Evolutionary conservation across 108 stramenopile genomes (phyloP).

Genomic region (Licmophora abbreviata): DNA sequence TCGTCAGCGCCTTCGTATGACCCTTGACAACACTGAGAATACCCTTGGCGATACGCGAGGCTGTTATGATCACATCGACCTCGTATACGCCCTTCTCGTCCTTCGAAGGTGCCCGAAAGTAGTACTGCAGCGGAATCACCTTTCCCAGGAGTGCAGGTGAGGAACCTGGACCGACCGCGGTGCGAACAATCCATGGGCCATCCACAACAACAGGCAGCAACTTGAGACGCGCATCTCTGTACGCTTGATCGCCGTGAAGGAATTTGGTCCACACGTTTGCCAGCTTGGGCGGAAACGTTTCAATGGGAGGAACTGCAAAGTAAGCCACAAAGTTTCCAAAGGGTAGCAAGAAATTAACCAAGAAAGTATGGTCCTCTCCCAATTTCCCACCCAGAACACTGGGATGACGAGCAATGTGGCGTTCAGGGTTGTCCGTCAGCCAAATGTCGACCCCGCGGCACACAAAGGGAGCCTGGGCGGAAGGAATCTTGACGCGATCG

Average conservation of each 20-base stretch:
- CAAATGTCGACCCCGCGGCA: constrained; percentile 85
- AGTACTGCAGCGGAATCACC: constrained; percentile 84
- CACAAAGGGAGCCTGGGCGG: constrained; percentile 53
- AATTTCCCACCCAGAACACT: constrained; percentile 71
- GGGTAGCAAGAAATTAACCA: constrained; percentile 85
- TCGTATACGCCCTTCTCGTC: constrained; percentile 67
- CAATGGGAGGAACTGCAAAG: constrained; percentile 65
- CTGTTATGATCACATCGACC: constrained; percentile 80
- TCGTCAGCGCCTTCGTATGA: constrained; percentile 64
- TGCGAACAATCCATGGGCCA: constrained; percentile 87
- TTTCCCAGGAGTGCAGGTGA: constrained; percentile 80
- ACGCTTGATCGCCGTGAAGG: constrained; percentile 72
- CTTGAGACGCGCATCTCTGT: constrained; percentile 82
- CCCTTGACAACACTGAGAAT: constrained; percentile 86
- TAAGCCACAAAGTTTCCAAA: constrained; percentile 88
- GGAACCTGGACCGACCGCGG: constrained; percentile 82
- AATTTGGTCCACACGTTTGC: constrained; percentile 70
- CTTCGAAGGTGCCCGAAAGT: constrained; percentile 44
- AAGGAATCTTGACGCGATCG: constrained; percentile 73
- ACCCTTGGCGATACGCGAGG: constrained; percentile 76
- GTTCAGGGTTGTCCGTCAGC: constrained; percentile 80
- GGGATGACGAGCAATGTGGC: constrained; percentile 79
- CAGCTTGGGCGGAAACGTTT: constrained; percentile 45
- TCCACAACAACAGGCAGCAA: constrained; percentile 81
- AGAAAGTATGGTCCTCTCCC: constrained; percentile 67